Base-by-base conservation (phyloP, 208 protist species). In the Herpetomonas samuelpessoai region DNA sequence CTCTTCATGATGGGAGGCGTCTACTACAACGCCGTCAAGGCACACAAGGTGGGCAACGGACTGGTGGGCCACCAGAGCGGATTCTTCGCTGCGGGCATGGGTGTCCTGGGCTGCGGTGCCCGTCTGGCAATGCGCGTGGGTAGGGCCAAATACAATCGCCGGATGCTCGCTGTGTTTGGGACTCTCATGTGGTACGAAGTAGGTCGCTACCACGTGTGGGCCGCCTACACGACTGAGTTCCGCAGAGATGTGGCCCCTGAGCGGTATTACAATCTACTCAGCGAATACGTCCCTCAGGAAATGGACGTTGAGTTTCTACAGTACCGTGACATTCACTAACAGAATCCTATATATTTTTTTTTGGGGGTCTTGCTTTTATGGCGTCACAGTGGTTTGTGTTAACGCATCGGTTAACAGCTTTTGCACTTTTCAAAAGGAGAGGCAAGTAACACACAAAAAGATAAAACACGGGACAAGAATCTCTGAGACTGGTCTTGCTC, bases 161-260 rank as follows among this genome's bases (percentile, higher is more conserved):
- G 58, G 18, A 48, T 80, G 10, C 47, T 88, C 29, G 55, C 47
- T n/a, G 38, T 88, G 26, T 90, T 86, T 68, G 19, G 50, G 21
- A 24, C 41, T 19, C 67, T 95, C 18, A 77, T 91, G 70, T 95
- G 88, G 88, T 95, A 95, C 56, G 88, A 95, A 48, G 61, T 92
- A 3, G 88, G 88, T 2, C 74, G 88, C 47, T 92, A 81, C 46
- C 88, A 95, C 51, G 50, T 92, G 2, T 95, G 88, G 88, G 50
- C 76, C 4, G 88, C 91, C 52, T 60, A 95, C 65, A 71, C 61
- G 10, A 76, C 71, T 3, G 84, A 95, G 71, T 79, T 91, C 51
- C 65, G 74, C 18, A 68, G 72, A 0, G 78, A 81, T 28, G 65
- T 85, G 0, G 78, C 77, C 6, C 84, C 84, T 25, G 71, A 90